Evolutionary conservation across 1,139 yeast genomes (phyloP).

Genomic region (Schizosaccharomyces versatilis): DNA sequence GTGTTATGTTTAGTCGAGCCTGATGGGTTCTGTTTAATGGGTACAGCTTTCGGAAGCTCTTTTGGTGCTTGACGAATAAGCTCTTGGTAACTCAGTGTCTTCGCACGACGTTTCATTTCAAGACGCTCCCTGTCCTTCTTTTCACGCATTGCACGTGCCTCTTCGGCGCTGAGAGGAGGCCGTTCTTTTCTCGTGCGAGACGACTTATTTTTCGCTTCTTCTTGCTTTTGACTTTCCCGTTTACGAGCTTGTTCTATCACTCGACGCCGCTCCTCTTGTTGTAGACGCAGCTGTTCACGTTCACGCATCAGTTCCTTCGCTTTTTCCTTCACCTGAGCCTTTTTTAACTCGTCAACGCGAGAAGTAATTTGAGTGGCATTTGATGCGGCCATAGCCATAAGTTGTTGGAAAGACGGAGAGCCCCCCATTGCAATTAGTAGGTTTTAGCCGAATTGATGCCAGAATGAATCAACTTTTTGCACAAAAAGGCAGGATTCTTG

Average conservation of each 20-base stretch:
- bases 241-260: background rate
- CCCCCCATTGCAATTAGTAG: background rate
- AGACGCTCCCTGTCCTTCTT: conserved; percentile 4
- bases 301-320: background rate
- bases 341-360: conserved; percentile 3
- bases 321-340: conserved; percentile 1
- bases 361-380: conserved; percentile 2
- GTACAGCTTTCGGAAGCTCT: too few species aligned
- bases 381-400: conserved; percentile 1
- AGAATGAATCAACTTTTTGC: too few species aligned
- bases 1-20: too few species aligned
- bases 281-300: background rate
- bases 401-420: background rate
- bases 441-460: too few species aligned
- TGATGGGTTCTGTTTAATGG: too few species aligned
- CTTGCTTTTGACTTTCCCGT: background rate
- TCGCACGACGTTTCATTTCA: background rate
- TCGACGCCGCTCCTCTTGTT: background rate
- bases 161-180: conserved; percentile 6
- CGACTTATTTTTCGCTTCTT: background rate
- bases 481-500: too few species aligned
- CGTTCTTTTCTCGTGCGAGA: background rate
- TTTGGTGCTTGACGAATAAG: conserved; percentile 1
- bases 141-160: conserved; percentile 7
- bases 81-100: background rate